Evolutionary conservation across 2,329 filamentous ascomycete species (phyloP).

Genomic region (Fusarium hostae): DNA sequence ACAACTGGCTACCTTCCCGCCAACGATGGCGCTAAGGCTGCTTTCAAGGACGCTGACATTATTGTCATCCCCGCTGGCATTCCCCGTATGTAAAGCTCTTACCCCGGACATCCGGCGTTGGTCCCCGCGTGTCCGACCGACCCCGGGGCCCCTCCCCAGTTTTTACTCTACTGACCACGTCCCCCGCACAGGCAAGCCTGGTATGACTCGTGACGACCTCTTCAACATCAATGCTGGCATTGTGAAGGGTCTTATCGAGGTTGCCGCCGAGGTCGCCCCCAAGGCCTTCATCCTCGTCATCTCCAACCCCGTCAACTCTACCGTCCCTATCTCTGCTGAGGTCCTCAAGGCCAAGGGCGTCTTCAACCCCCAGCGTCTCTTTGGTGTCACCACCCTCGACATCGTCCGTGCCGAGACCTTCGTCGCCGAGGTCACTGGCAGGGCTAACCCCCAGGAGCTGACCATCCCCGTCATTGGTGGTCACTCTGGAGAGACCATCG

Average conservation of each 20-base stretch:
- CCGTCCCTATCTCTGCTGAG: slow-evolving; percentile 96
- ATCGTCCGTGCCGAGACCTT: slow-evolving; percentile 99
- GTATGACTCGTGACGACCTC: slow-evolving; percentile 98
- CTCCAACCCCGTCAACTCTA: slow-evolving; percentile 99
- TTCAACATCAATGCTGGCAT: slow-evolving; percentile 99
- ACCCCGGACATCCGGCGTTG: slow-evolving; percentile 30
- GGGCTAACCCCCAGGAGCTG: slow-evolving; percentile 83
- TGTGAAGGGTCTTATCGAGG: slow-evolving; percentile 91
- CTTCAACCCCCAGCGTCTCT: slow-evolving; percentile 95
- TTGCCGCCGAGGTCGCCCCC: slow-evolving; percentile 86
- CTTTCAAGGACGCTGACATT: slow-evolving; percentile 92
- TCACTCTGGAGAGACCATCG: slow-evolving; percentile 98
- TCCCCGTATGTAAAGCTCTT: slow-evolving; percentile 75
- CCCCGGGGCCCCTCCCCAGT: slow-evolving; percentile 27
- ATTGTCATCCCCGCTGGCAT: slow-evolving; percentile 98
- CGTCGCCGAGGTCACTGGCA: slow-evolving; percentile 84
- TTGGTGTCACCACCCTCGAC: slow-evolving; percentile 98
- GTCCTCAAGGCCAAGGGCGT: slow-evolving; percentile 92
- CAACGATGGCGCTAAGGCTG: slow-evolving; percentile 85
- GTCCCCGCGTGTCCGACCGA: slow-evolving; percentile 33
- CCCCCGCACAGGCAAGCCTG: slow-evolving; percentile 82
- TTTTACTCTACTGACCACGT: slow-evolving; percentile 35
- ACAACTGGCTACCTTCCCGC: slow-evolving; percentile 88
- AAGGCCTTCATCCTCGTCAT: slow-evolving; percentile 97
- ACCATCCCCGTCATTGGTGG: slow-evolving; percentile 94